These are phyloP conservation scores for Plasmodium gonderi DNA, from an alignment of 169 alveolate genomes.

Conservation along the genomic window DNA sequence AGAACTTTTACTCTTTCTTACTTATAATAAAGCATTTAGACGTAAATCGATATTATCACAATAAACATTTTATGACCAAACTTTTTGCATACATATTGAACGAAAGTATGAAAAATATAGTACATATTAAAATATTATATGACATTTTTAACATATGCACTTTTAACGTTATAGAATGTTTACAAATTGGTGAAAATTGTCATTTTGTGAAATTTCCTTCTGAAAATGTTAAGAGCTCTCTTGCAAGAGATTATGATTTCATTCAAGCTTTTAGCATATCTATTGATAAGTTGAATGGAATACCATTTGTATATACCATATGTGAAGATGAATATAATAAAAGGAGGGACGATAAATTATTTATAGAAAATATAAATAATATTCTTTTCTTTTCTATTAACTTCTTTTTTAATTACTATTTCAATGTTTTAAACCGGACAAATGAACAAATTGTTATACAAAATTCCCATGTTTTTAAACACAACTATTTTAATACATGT, in stretches of 20 bases:
- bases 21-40: conserved; percentile 12
- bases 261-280: conserved; percentile 5
- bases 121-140: conserved; percentile 32
- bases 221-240: not conserved
- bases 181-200: conserved; percentile 2
- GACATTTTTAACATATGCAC: conserved; percentile 28
- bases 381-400: conserved; percentile 4
- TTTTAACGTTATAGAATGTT: conserved; percentile 28
- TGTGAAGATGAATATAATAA: conserved; percentile 65
- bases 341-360: not conserved
- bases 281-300: conserved; percentile 22
- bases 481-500: conserved; percentile 37
- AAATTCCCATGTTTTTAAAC: conserved; percentile 2
- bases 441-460: not conserved
- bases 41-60: conserved; percentile 9
- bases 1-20: conserved; percentile 5
- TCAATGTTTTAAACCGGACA: not conserved
- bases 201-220: not conserved
- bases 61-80: conserved; percentile 30
- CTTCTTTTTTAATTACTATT: conserved; percentile 52
- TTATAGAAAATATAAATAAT: conserved; percentile 18
- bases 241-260: conserved; percentile 7
- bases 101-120: conserved; percentile 36
- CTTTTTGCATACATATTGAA: conserved; percentile 31
- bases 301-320: conserved; percentile 42